Evolutionary conservation across 108 stramenopile genomes (phyloP).

Genomic region (Nannochloropsis gaditana): DNA sequence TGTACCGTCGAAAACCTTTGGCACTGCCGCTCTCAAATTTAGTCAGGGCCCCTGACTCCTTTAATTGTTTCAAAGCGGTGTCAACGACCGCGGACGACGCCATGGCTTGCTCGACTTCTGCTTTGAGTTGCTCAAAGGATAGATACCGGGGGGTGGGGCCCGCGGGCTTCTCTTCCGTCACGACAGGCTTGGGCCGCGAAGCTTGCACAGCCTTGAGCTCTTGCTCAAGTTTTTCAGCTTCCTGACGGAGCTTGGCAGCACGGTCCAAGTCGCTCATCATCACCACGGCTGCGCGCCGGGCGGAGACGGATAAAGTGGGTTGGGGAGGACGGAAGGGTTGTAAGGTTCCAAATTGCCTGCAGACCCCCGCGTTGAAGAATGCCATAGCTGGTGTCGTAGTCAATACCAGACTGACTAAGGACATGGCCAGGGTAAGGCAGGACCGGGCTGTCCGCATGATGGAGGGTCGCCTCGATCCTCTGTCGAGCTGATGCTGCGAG

Average conservation of each 20-base stretch:
- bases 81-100: neutral
- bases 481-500: too few species aligned
- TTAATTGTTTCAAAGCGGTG: neutral
- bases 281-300: neutral
- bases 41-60: neutral
- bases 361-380: neutral
- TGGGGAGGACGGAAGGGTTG: neutral
- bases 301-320: neutral
- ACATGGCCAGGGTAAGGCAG: neutral
- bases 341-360: neutral
- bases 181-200: neutral
- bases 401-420: neutral
- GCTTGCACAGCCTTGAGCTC: neutral
- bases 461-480: too few species aligned
- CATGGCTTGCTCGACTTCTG: neutral
- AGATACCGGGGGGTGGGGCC: neutral
- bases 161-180: neutral
- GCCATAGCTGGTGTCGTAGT: neutral
- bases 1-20: neutral
- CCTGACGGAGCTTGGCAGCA: neutral
- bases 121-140: slow-evolving; percentile 1
- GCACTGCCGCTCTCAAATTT: neutral
- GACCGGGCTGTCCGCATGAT: too few species aligned
- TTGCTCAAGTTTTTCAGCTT: neutral
- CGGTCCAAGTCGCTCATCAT: slow-evolving; percentile 19